Evolutionary conservation across 2,329 filamentous ascomycete species (phyloP).

Genomic region (Aspergillus neotritici): DNA sequence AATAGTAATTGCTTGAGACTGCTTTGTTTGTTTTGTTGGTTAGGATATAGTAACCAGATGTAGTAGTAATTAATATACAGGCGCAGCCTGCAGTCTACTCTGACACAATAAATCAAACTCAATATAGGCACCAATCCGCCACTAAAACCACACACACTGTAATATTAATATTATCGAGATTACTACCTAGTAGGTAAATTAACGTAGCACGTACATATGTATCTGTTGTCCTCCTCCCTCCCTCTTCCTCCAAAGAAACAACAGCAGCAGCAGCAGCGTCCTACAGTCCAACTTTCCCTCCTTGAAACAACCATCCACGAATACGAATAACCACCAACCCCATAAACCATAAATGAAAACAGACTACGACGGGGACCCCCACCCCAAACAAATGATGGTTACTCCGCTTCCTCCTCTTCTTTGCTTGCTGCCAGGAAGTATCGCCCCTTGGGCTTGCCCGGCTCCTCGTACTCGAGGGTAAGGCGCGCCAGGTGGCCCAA

Average conservation of each 20-base stretch:
- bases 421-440: conserved; percentile 39
- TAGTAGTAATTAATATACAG: no score
- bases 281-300: no score
- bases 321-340: not conserved
- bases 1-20: no score
- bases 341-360: not conserved
- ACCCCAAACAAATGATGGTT: not conserved
- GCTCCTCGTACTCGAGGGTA: conserved; percentile 46
- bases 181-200: not conserved
- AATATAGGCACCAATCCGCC: not conserved
- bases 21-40: no score
- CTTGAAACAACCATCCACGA: not conserved
- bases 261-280: no score
- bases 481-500: conserved; percentile 46
- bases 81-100: no score
- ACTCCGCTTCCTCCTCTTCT: conserved; percentile 43
- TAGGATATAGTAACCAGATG: no score
- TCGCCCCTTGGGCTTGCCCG: conserved; percentile 40
- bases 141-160: not conserved
- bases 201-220: not conserved
- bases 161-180: not conserved
- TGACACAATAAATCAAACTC: no score
- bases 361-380: not conserved
- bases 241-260: not conserved
- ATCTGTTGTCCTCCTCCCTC: not conserved